These are phyloP conservation scores for Ganoderma resinaceum DNA, from an alignment of 1,284 basidiomycete genomes.

Conservation along the genomic window DNA sequence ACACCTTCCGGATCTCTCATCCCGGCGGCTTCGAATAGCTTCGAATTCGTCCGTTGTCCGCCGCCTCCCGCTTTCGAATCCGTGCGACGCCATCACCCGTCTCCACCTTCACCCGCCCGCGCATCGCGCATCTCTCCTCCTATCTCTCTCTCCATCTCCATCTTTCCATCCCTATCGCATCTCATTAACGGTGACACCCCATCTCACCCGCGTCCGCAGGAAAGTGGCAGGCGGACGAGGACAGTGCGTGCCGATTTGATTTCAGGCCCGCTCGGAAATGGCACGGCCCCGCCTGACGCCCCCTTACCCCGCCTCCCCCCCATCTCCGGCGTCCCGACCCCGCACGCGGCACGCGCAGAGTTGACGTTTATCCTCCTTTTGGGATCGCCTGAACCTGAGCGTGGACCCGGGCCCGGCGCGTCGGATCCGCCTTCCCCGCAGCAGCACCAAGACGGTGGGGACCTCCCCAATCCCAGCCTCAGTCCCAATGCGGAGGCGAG, in stretches of 20 bases:
- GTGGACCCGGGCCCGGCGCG: neutral
- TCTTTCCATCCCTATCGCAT: no score
- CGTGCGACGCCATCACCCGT: neutral
- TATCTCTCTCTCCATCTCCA: slow-evolving; percentile 11
- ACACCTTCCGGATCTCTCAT: no score
- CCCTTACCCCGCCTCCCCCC: neutral
- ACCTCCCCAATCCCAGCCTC: neutral
- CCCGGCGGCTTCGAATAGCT: neutral
- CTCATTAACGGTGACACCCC: no score
- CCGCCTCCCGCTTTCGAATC: no score
- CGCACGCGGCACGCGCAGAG: slow-evolving; percentile 54
- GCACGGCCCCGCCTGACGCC: slow-evolving; percentile 6
- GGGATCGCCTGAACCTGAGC: slow-evolving; percentile 2
- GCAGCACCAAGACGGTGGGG: neutral
- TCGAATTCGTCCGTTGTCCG: neutral
- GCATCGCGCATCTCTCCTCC: neutral
- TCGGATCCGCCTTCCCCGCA: neutral
- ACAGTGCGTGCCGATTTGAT: slow-evolving; percentile 62
- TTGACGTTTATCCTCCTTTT: slow-evolving; percentile 58
- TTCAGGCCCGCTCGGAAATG: slow-evolving; percentile 17
- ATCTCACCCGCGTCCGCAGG: slow-evolving; percentile 51
- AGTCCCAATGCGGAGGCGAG: no score
- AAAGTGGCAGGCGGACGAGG: slow-evolving; percentile 88
- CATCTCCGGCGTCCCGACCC: neutral
- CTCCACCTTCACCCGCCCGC: no score